Percentiles rank a stretch among this genome's conserved stretches.
Conservation (phyloP, 371 early-diverging fungal genomes). For the Haplosporangium sp. region DNA sequence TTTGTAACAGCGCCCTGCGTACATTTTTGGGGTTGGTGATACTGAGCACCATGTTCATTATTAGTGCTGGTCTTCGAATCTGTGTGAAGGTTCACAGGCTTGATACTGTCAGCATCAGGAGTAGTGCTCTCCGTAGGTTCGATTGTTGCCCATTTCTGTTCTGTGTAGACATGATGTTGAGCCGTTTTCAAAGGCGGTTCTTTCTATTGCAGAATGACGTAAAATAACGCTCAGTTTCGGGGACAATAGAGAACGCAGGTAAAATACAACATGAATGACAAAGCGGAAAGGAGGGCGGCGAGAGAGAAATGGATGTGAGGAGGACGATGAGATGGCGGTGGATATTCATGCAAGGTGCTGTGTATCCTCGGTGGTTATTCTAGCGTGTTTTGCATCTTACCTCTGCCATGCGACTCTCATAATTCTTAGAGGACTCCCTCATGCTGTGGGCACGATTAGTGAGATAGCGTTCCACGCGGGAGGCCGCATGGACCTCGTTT, state of each 20-base stretch:
- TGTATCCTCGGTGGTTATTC: too few species aligned
- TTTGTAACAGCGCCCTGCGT: slow-evolving; percentile 7
- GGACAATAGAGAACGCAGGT: not conserved
- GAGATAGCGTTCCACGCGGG: slow-evolving; percentile 45
- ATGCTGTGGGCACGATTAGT: slow-evolving; percentile 41
- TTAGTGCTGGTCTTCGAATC: slow-evolving; percentile 4
- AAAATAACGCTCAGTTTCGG: not conserved
- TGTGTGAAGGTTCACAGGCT: not conserved
- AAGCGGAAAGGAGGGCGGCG: not conserved
- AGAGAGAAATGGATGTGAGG: not conserved
- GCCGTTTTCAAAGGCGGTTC: not conserved
- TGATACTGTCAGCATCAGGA: not conserved
- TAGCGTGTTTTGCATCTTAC: slow-evolving; percentile 6
- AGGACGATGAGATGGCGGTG: not conserved
- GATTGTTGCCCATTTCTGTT: too few species aligned
- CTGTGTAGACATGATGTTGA: too few species aligned
- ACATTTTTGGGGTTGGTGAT: slow-evolving; percentile 14
- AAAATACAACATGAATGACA: not conserved
- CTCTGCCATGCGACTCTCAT: slow-evolving; percentile 7
- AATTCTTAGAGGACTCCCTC: slow-evolving; percentile 28
- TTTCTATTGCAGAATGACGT: not conserved
- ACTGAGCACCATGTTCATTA: slow-evolving; percentile 9
- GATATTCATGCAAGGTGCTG: too few species aligned
- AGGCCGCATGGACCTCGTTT: slow-evolving; percentile 24
- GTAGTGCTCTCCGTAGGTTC: not conserved